Conservation (phyloP, 352 stramenopile genomes). For the Globisporangium lucens region DNA sequence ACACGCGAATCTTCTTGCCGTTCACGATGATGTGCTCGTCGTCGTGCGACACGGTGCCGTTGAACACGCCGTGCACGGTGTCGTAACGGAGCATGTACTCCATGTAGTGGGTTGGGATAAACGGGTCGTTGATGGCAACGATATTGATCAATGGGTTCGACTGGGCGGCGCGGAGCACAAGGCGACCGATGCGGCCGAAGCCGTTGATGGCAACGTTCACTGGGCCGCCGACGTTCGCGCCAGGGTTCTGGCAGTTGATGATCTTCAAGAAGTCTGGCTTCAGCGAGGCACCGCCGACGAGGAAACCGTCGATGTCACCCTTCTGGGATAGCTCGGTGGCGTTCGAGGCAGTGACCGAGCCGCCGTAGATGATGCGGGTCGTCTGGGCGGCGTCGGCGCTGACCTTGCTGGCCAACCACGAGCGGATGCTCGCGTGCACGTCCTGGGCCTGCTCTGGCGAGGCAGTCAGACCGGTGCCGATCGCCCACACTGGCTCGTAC, state of each 20-base stretch:
- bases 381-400: constrained; percentile 87
- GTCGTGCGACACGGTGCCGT: constrained; percentile 83
- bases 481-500: constrained; percentile 98
- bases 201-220: constrained; percentile 98
- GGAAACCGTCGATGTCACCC: constrained; percentile 97
- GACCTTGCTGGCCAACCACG: constrained; percentile 92
- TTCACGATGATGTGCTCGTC: constrained; percentile 90
- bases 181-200: constrained; percentile 97
- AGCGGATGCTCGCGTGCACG: constrained; percentile 94
- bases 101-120: constrained; percentile 97
- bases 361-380: constrained; percentile 97
- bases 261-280: constrained; percentile 97
- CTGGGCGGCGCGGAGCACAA: constrained; percentile 93
- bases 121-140: constrained; percentile 94
- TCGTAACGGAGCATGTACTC: constrained; percentile 93
- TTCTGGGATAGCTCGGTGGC: constrained; percentile 92
- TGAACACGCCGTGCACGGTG: constrained; percentile 91
- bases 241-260: constrained; percentile 90
- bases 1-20: constrained; percentile 92
- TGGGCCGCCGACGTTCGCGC: constrained; percentile 42
- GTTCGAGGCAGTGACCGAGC: constrained; percentile 93
- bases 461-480: constrained; percentile 97
- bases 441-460: constrained; percentile 98
- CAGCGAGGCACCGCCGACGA: constrained; percentile 97
- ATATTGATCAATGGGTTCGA: constrained; percentile 87